Conservation (phyloP, 305 asterid genomes). For the Stenogyne calaminthoides region DNA sequence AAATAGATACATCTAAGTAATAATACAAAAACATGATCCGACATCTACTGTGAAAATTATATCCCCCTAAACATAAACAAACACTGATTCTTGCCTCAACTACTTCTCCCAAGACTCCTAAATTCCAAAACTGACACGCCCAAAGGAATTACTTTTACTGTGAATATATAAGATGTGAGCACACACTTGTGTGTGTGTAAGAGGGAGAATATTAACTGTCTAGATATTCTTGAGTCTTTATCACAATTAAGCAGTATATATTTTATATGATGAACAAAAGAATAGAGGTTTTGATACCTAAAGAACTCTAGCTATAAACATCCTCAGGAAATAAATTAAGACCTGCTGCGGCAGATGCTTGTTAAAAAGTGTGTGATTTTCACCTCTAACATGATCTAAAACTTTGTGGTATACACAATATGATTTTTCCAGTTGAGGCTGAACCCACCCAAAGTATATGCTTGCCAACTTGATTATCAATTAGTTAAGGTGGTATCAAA, state of each 20-base stretch:
- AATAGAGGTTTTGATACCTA: not conserved
- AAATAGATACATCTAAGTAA: not conserved
- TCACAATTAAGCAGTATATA: not conserved
- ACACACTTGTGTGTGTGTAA: not conserved
- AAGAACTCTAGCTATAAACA: not conserved
- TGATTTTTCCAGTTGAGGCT: not conserved
- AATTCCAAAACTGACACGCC: not conserved
- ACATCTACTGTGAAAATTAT: not conserved
- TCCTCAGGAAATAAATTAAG: not conserved
- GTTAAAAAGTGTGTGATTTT: not conserved
- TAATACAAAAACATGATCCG: not conserved
- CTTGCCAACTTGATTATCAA: slow-evolving; percentile 2
- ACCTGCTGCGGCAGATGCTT: not conserved
- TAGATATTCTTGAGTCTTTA: not conserved
- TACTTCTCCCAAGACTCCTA: not conserved
- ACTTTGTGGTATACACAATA: not conserved
- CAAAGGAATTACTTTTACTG: not conserved
- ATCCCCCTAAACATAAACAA: not conserved
- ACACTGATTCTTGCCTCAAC: not conserved
- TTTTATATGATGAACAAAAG: not conserved
- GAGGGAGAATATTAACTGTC: not conserved
- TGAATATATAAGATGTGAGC: not conserved
- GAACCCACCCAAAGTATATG: not conserved
- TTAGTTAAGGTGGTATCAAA: not conserved
- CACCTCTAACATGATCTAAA: not conserved